phyloP scores from a whole-genome alignment of 179 eudicot species.

The Heliamphora pulchella region DNA sequence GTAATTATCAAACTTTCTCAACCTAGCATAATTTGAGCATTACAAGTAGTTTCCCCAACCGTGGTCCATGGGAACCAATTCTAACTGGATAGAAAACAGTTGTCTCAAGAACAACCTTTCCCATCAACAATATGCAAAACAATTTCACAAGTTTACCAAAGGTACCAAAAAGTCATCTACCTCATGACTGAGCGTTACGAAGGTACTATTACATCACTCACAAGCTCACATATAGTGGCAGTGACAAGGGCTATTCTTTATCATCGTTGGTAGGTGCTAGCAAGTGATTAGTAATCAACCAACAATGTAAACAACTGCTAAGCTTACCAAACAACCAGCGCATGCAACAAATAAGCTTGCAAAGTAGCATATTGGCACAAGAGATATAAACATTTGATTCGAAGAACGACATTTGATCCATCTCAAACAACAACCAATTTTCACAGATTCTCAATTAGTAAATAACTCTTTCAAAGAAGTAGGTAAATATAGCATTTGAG shows the following conservation, averaged over 20 bases:
- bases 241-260: background rate
- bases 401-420: background rate
- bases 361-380: background rate
- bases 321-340: background rate
- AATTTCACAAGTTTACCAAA: background rate
- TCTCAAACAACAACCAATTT: background rate
- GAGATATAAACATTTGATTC: background rate
- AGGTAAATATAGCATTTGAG: too few relatives aligned
- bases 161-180: background rate
- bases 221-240: background rate
- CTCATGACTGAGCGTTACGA: background rate
- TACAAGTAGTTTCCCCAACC: too few relatives aligned
- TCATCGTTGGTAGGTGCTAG: background rate
- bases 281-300: background rate
- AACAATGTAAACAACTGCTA: background rate
- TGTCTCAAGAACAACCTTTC: too few relatives aligned
- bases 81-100: background rate
- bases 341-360: background rate
- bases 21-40: background rate
- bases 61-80: too few relatives aligned
- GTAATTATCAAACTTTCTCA: background rate
- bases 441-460: too few relatives aligned
- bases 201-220: background rate
- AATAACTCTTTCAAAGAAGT: too few relatives aligned
- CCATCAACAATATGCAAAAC: background rate